Conservation (phyloP, 805 yeast species). For the Wickerhamia fluorescens region DNA sequence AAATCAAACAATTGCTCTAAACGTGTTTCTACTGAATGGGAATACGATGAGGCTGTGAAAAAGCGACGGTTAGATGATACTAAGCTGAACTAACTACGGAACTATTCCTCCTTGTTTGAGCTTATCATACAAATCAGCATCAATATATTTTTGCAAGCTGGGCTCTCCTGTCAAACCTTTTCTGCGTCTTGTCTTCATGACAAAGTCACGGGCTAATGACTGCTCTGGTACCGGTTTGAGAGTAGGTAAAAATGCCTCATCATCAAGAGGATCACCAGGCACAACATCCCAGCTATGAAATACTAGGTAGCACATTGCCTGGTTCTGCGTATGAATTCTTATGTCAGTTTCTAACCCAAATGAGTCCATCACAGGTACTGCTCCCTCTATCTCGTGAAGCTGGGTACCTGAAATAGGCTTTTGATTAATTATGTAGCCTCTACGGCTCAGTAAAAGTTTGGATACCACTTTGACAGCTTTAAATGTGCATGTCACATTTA, state of each 20-base stretch:
- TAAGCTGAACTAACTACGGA: too few relatives aligned
- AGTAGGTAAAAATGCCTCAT: slow-evolving; percentile 52
- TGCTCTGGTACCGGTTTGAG: slow-evolving; percentile 66
- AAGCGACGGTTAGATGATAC: too few relatives aligned
- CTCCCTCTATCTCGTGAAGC: slow-evolving; percentile 52
- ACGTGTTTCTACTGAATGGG: too few relatives aligned
- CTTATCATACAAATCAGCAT: slow-evolving; percentile 46
- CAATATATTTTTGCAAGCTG: slow-evolving; percentile 58
- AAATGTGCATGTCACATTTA: slow-evolving; percentile 50
- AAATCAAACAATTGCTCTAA: too few relatives aligned
- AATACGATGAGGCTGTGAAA: too few relatives aligned
- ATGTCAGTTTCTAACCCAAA: slow-evolving; percentile 85
- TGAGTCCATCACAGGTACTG: slow-evolving; percentile 84
- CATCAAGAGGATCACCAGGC: slow-evolving; percentile 89
- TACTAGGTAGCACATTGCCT: slow-evolving; percentile 59
- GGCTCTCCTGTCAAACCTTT: slow-evolving; percentile 74
- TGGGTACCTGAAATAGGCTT: slow-evolving; percentile 68
- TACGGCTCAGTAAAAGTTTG: slow-evolving; percentile 47
- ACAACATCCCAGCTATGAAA: slow-evolving; percentile 71
- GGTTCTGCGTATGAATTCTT: slow-evolving; percentile 69
- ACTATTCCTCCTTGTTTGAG: slow-evolving; percentile 43
- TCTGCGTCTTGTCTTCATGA: slow-evolving; percentile 79
- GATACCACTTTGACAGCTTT: slow-evolving; percentile 43
- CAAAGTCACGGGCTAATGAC: slow-evolving; percentile 80
- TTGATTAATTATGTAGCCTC: slow-evolving; percentile 51